Evolutionary conservation across 805 yeast species (phyloP).

Genomic region (Myxozyma geophila): DNA sequence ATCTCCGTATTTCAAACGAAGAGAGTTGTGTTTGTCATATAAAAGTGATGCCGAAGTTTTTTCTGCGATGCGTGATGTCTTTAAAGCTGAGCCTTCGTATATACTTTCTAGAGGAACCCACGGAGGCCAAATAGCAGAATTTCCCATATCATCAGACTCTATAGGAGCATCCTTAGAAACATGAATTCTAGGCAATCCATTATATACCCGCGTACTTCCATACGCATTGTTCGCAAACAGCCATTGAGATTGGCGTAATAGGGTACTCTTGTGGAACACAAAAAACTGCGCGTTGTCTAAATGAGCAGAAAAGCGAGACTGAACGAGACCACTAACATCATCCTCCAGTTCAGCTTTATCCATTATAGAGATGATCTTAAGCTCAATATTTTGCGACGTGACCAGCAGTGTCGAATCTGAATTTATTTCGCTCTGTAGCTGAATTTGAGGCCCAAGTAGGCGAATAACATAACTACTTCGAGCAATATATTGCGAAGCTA

Average conservation of each 20-base stretch:
- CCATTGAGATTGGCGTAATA: conserved; percentile 46
- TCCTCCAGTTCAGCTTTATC: conserved; percentile 52
- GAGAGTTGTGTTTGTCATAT: conserved; percentile 58
- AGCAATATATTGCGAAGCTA: conserved; percentile 34
- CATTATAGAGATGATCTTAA: conserved; percentile 68
- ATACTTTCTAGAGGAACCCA: conserved; percentile 80
- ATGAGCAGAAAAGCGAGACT: conserved; percentile 71
- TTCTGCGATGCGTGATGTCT: conserved; percentile 60
- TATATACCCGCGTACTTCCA: conserved; percentile 54
- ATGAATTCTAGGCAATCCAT: neutral
- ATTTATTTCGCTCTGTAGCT: conserved; percentile 58
- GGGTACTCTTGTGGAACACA: conserved; percentile 61
- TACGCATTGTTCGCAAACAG: conserved; percentile 58
- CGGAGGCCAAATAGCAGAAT: conserved; percentile 75
- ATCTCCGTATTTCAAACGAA: conserved; percentile 47
- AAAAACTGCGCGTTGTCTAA: conserved; percentile 73
- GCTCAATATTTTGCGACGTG: conserved; percentile 72
- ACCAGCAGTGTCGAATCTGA: conserved; percentile 66
- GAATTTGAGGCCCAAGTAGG: conserved; percentile 82
- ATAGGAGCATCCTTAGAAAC: neutral
- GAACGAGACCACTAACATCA: conserved; percentile 55
- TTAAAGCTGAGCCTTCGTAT: conserved; percentile 55
- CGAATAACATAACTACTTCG: conserved; percentile 65
- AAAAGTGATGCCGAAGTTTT: conserved; percentile 66
- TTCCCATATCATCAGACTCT: neutral